These are phyloP conservation scores for Salvia rosmarinus DNA, from an alignment of 257 asterid genomes.

Conservation along the genomic window DNA sequence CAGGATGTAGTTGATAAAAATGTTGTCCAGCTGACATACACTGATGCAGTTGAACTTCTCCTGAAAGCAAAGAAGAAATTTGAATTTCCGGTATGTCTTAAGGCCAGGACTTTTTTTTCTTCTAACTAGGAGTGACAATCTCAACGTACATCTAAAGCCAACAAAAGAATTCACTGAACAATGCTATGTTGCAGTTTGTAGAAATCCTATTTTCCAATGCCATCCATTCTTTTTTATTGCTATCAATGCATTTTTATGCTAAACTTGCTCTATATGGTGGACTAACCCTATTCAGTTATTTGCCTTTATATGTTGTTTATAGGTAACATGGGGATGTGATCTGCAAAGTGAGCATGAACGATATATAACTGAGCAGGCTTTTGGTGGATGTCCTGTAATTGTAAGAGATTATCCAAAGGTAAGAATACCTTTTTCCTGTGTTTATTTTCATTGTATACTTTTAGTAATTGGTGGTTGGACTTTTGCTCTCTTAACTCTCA, in stretches of 20 bases:
- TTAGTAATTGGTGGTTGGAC: conserved; percentile 28
- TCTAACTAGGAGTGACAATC: neutral
- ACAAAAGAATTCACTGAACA: neutral
- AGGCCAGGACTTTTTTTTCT: neutral
- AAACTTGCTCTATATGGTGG: neutral
- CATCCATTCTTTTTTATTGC: neutral
- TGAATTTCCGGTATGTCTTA: conserved; percentile 74
- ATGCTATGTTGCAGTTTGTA: conserved; percentile 3
- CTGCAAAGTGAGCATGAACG: conserved; percentile 99
- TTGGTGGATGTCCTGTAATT: conserved; percentile 92
- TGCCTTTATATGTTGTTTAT: conserved; percentile 34
- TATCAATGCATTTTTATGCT: neutral
- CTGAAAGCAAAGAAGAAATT: conserved; percentile 72
- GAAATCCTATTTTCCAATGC: neutral
- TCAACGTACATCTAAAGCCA: conserved; percentile 5
- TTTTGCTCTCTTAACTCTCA: conserved; percentile 42
- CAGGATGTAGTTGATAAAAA: conserved; percentile 90
- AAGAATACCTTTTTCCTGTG: conserved; percentile 20
- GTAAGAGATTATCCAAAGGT: conserved; percentile 98
- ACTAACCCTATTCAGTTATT: too few relatives aligned
- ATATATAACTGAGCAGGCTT: conserved; percentile 87
- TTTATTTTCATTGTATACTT: conserved; percentile 15
- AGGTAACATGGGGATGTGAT: conserved; percentile 99
- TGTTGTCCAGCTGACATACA: conserved; percentile 83
- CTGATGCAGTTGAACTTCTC: conserved; percentile 83